Evolutionary conservation across 108 stramenopile genomes (phyloP), one percentile per base, ranked within the genome.

Genomic region (Skeletonema potamos): DNA sequence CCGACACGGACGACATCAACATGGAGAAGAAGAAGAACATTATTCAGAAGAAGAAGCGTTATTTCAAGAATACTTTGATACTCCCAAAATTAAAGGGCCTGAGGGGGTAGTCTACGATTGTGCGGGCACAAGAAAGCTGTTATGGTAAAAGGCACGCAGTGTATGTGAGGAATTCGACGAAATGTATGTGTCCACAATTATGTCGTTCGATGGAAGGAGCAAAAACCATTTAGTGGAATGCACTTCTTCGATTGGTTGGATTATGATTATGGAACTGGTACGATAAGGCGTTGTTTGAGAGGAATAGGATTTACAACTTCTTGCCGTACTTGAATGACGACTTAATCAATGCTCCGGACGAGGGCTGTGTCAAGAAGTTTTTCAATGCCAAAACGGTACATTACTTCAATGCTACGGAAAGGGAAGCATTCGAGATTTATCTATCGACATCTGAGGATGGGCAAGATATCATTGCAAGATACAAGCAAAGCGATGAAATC

Each of bases 241-340:
- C n/a, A 46, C 18, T 46, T 46, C 13, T 20, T 46, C 3, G 44
- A 46, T 20, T 46, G 44, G 44, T 4, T 46, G 4, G 44, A 46
- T 46, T 46, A 46, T 46, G 44, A 46, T 46, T 46, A 46, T 46
- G 44, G 44, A 46, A 46, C 44, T 18, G 44, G 44, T n/a, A n/a
- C n/a, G n/a, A n/a, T n/a, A 3, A 18, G 18, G 44, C 44, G 0
- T 46, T 46, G 18, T 46, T 46, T 46, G 44, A 46, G 6, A 18
- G 44, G 44, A 46, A 46, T 46, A 18, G 6, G 18, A 46, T 6
- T n/a, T 18, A 46, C 0, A 20, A 46, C 44, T 46, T 46, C 17
- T 46, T 46, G 18, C 44, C 44, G 0, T 9, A 17, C 0, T 20
- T 46, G 18, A 46, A 46, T 17, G 44, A 18, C 18, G 44, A 46